Conservation (phyloP, 2,329 filamentous ascomycete species). For the Fusarium lateritium region DNA sequence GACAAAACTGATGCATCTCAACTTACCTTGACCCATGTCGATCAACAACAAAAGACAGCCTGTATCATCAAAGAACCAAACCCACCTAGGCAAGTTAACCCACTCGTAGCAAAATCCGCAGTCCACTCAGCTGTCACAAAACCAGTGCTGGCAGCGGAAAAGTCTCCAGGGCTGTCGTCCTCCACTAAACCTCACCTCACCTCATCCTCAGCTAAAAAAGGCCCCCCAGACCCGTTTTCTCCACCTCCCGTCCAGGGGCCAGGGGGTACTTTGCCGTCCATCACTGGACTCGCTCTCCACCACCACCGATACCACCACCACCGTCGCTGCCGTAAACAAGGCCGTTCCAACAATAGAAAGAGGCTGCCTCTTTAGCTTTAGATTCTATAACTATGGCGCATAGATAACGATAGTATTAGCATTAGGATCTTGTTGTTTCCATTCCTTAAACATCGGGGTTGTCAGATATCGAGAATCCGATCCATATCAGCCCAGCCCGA, state of each 20-base stretch:
- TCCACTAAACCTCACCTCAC: slow-evolving; percentile 32
- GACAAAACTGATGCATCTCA: slow-evolving; percentile 19
- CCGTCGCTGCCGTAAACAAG: slow-evolving; percentile 40
- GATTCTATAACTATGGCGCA: slow-evolving; percentile 29
- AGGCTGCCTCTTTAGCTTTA: slow-evolving; percentile 37
- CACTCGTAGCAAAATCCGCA: slow-evolving; percentile 1
- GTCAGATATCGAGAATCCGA: background rate
- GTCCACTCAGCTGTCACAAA: slow-evolving; percentile 21
- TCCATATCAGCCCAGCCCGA: slow-evolving; percentile 28
- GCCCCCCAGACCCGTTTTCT: slow-evolving; percentile 29
- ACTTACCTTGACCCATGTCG: slow-evolving; percentile 25
- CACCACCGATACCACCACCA: slow-evolving; percentile 38
- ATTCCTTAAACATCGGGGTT: background rate
- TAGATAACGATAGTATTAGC: background rate
- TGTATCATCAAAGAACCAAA: slow-evolving; percentile 2
- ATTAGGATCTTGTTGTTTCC: slow-evolving; percentile 7
- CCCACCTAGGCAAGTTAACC: background rate
- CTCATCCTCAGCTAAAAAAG: slow-evolving; percentile 43
- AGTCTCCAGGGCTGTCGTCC: slow-evolving; percentile 26
- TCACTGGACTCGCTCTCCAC: slow-evolving; percentile 19
- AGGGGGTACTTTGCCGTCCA: background rate
- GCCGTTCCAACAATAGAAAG: slow-evolving; percentile 42
- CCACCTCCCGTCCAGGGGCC: slow-evolving; percentile 35
- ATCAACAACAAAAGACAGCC: slow-evolving; percentile 2
- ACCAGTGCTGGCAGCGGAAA: background rate